Evolutionary conservation across 805 yeast genomes (phyloP), one percentile per base, ranked within the genome.

Genomic region (Nakazawaea pomicola): DNA sequence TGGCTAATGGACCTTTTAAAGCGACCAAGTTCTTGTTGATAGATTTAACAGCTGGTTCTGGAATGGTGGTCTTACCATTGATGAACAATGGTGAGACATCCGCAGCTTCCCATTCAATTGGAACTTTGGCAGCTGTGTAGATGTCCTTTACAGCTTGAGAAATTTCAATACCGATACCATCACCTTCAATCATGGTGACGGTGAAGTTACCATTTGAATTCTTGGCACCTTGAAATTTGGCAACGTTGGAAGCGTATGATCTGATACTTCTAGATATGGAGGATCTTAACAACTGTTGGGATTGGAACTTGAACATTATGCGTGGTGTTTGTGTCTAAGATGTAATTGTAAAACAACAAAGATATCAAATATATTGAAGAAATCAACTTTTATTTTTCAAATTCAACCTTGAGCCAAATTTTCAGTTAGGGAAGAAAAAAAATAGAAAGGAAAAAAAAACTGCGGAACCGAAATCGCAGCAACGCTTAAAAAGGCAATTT

Each of bases 161-260:
- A 63, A 93, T 93, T 68, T 93, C 99, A 39, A 82, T 76, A 56
- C 99, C 99, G 54, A 91, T 89, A 75, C 99, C 99, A 62, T 91
- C 98, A 70, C 98, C 98, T 70, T 90, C 97, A 56, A 93, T 91
- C 71, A 93, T 74, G 33, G 99, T 91, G 49, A 93, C 99, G 41
- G 87, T 79, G 72, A 80, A 91, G 57, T 84, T 85, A 50, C 98
- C 98, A 48, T 83, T 78, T 46, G 82, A 68, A 47, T 75, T 75
- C 60, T 77, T 79, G 50, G 62, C 45, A 49, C 87, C 86, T 49
- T 79, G 71, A 68, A 73, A 80, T 61, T 79, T 81, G 53, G 86
- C 83, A 49, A 80, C 80, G 43, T 63, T 74, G 56, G 56, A 62
- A 49, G 64, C 56, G 45, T 58, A 57, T 15, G 48, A 43, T 59